Evolutionary conservation across 345 rosid species (phyloP), one percentile per base, ranked within the genome.

Genomic region (Psidium guajava): DNA sequence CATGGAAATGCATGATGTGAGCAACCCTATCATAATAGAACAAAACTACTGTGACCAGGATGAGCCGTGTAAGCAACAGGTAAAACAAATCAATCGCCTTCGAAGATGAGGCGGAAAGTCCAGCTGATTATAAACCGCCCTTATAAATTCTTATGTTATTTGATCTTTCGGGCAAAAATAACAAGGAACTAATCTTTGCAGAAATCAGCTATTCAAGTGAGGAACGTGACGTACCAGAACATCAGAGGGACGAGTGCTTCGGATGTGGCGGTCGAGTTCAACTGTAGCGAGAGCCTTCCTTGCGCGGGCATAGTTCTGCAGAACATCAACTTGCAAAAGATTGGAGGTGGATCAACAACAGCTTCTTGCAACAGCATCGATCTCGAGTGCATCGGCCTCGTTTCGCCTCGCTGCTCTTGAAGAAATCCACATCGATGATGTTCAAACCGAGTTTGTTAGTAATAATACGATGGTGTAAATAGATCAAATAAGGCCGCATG

Each of bases 21-120:
- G 82, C 84, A 92, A 97, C 87, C 98, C 99, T 20, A 97, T 97
- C 56, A 94, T 97, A 47, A 93, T 97, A 81, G 96, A 95, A 82
- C 99, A 97, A 55, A 83, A 91, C 85, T 97, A 97, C 85, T 95
- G 99, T 85, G 98, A 97, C 90, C 94, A 93, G 83, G 83, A 86
- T 51, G 81, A 91, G 81, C 91, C 96, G 0, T 97, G 99, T 95
- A 87, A 91, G 84, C 55, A 91, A 82, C 90, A 93, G 92, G 99
- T 94, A 86, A 81, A 28, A 21, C 64, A 44, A 82, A 52, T 11
- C 28, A 55, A 69, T 2, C 0, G 1, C 47, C 77, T 42, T 53
- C 20, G 3, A 12, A 83, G 18, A 36, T 49, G 8, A 25, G 1
- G 51, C 18, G 25, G 25, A 69, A 36, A 69, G 14, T 69, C 3